phyloP scores from a whole-genome alignment of 2,329 filamentous ascomycete genomes.

The Beauveria scarabaeidicola region DNA sequence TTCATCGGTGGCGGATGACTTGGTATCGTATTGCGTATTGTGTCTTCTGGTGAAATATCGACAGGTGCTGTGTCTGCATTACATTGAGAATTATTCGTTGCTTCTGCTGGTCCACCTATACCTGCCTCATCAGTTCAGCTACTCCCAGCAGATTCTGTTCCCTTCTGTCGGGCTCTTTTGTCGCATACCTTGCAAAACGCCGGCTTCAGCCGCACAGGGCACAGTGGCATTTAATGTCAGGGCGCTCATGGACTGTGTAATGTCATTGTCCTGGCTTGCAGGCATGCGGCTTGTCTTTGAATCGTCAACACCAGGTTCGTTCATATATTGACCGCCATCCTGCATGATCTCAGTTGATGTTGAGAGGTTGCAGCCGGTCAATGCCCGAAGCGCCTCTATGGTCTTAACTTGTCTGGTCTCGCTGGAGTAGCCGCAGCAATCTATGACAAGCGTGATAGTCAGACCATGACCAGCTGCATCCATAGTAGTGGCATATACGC shows the following conservation, averaged over 20 bases:
- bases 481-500: slow-evolving; percentile 82
- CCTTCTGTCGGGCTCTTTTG: slow-evolving; percentile 7
- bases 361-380: slow-evolving; percentile 63
- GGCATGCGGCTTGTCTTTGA: neutral
- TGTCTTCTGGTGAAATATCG: neutral
- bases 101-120: neutral
- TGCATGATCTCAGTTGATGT: slow-evolving; percentile 49
- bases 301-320: neutral
- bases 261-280: slow-evolving; percentile 14
- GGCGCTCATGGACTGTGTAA: slow-evolving; percentile 24
- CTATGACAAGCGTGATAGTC: slow-evolving; percentile 75
- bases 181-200: slow-evolving; percentile 15
- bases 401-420: slow-evolving; percentile 61
- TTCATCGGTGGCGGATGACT: neutral
- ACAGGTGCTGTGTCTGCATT: neutral
- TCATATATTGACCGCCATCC: neutral
- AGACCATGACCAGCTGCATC: slow-evolving; percentile 86
- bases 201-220: slow-evolving; percentile 5
- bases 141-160: slow-evolving; percentile 15
- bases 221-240: slow-evolving; percentile 23
- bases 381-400: slow-evolving; percentile 60
- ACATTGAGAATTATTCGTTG: neutral
- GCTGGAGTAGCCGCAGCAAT: slow-evolving; percentile 77
- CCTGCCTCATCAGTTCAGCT: neutral
- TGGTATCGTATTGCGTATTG: neutral